phyloP scores from a whole-genome alignment of 192 early-diverging fungal species.

The Coemansia sp. region DNA sequence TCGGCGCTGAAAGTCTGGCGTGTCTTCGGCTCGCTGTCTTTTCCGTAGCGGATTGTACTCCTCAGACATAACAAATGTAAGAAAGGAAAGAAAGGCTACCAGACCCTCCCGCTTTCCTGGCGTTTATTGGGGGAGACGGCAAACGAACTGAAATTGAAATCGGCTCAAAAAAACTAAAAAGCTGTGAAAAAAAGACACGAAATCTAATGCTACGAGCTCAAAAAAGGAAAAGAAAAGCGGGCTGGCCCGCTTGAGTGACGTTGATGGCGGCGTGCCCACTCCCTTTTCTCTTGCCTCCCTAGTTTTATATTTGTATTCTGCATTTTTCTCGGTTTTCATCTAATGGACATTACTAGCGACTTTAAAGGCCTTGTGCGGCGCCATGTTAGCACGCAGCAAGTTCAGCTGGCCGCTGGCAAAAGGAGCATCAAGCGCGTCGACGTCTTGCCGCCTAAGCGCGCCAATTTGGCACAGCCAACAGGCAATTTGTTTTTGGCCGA shows the following conservation, averaged over 20 bases:
- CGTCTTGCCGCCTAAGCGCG: conserved; percentile 27
- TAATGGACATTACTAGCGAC: conserved; percentile 36
- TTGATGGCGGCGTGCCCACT: not conserved
- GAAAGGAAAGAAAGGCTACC: not conserved
- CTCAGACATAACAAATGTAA: conserved; percentile 1
- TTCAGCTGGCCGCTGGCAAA: not conserved
- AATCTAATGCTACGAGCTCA: not conserved
- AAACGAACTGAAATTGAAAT: conserved; percentile 1
- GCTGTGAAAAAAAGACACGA: not conserved
- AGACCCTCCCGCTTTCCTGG: not conserved
- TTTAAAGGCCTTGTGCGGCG: conserved; percentile 19
- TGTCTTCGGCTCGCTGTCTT: conserved; percentile 33
- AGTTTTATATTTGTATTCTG: not conserved
- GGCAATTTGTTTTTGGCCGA: conserved; percentile 57
- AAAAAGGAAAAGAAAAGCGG: conserved; percentile 1
- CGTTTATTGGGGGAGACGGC: not conserved
- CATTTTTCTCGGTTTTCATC: not conserved
- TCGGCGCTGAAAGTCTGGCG: conserved; percentile 35
- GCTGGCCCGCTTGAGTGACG: not conserved
- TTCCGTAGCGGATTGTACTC: conserved; percentile 24
- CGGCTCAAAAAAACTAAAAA: not conserved
- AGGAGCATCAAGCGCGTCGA: conserved; percentile 20
- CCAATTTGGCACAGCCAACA: conserved; percentile 27
- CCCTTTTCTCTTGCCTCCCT: not conserved
- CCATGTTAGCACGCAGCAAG: conserved; percentile 8